These are phyloP conservation scores for Pythium dissotocum DNA, from an alignment of 352 stramenopile genomes.

Conservation along the genomic window DNA sequence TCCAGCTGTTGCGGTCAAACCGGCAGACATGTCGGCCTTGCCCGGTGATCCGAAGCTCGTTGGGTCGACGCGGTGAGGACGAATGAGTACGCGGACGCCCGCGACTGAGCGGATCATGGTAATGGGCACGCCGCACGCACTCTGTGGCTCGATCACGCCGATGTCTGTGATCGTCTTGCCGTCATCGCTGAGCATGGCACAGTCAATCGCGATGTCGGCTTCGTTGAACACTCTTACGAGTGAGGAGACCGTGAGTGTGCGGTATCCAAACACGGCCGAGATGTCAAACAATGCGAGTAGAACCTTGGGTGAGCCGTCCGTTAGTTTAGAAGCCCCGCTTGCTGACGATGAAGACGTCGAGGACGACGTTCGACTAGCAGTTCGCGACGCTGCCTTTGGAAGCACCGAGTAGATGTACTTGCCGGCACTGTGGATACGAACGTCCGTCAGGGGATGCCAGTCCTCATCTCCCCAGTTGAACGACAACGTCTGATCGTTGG, in stretches of 20 bases:
- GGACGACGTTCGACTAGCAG: constrained; percentile 19
- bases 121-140: constrained; percentile 66
- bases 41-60: neutral
- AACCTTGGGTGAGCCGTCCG: constrained; percentile 17
- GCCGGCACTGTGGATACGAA: constrained; percentile 72
- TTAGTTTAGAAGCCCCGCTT: neutral
- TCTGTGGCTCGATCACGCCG: constrained; percentile 63
- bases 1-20: neutral
- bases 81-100: constrained; percentile 64
- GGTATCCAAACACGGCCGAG: constrained; percentile 61
- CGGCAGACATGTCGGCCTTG: neutral
- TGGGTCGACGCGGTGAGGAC: constrained; percentile 38
- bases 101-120: constrained; percentile 55
- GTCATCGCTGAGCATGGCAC: constrained; percentile 55
- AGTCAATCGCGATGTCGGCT: constrained; percentile 53
- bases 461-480: constrained; percentile 71
- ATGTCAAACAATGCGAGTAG: constrained; percentile 78
- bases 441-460: constrained; percentile 76
- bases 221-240: constrained; percentile 82
- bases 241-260: constrained; percentile 80
- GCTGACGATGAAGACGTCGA: neutral
- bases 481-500: constrained; percentile 71
- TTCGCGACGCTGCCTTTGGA: constrained; percentile 27
- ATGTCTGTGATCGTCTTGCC: constrained; percentile 60
- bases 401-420: constrained; percentile 80